Percentiles rank a stretch among this genome's conserved stretches.
These are phyloP conservation scores for Clitocybe nebularis DNA, from an alignment of 1,284 basidiomycete genomes.

Conservation along the genomic window DNA sequence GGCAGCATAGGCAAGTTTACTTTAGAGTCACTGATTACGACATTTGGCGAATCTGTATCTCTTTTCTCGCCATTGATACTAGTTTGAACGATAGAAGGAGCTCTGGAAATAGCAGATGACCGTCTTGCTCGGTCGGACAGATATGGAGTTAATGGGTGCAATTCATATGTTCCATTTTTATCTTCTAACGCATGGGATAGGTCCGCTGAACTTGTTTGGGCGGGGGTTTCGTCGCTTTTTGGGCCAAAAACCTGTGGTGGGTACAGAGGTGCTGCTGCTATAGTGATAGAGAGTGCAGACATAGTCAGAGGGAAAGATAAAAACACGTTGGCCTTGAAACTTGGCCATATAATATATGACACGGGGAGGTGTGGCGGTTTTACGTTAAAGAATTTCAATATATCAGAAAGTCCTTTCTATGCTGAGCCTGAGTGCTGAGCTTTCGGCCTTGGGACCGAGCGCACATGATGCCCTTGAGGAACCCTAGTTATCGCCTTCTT, in stretches of 20 bases:
- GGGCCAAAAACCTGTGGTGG: neutral
- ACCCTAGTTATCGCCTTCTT: too few relatives aligned
- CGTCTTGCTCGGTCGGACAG: neutral
- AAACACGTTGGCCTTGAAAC: too few relatives aligned
- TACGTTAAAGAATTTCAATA: too few relatives aligned
- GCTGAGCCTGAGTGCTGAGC: too few relatives aligned
- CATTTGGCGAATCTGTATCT: neutral
- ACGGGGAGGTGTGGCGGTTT: too few relatives aligned
- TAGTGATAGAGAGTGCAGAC: neutral
- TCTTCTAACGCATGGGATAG: neutral
- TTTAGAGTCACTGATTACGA: neutral
- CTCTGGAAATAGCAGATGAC: neutral
- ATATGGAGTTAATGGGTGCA: neutral
- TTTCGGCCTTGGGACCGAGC: too few relatives aligned
- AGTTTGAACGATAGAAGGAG: neutral
- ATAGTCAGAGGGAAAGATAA: too few relatives aligned
- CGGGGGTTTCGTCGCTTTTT: neutral
- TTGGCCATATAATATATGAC: too few relatives aligned
- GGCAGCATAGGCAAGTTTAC: neutral
- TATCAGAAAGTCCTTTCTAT: too few relatives aligned
- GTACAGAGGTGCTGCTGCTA: neutral
- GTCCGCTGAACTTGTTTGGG: neutral
- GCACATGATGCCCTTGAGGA: too few relatives aligned
- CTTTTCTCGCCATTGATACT: neutral
- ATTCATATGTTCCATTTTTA: neutral